These are phyloP conservation scores for Plasmodium vivax DNA, from an alignment of 169 alveolate genomes.

Conservation along the genomic window DNA sequence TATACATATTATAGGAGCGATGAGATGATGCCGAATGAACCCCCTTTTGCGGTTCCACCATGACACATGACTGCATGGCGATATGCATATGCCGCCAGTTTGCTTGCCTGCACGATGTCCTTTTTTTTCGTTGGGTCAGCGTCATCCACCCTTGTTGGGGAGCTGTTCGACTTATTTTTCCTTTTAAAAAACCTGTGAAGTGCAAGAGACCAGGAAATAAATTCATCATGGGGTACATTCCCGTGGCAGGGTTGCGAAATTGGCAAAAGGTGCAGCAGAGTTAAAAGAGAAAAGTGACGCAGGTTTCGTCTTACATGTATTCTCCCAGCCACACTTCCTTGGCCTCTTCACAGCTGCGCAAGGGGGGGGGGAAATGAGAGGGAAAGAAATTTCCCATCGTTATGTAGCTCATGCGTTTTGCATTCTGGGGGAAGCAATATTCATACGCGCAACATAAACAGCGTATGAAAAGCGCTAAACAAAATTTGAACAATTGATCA, in stretches of 20 bases:
- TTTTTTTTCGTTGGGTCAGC: slow-evolving; percentile 21
- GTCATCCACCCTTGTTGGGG: not conserved
- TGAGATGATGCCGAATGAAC: not conserved
- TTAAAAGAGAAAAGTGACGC: not conserved
- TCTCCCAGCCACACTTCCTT: slow-evolving; percentile 44
- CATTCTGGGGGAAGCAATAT: not conserved
- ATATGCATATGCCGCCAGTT: not conserved
- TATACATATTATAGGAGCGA: not conserved
- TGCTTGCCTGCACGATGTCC: slow-evolving; percentile 32
- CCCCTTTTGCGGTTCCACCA: not conserved
- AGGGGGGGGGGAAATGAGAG: not conserved
- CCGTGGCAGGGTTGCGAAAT: not conserved
- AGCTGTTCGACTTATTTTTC: slow-evolving; percentile 9
- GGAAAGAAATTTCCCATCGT: not conserved
- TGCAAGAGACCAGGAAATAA: not conserved
- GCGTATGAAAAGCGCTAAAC: not conserved
- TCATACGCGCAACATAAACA: not conserved
- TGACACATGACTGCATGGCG: not conserved
- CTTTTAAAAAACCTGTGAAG: slow-evolving; percentile 48
- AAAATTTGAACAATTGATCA: not conserved
- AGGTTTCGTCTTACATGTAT: slow-evolving; percentile 25
- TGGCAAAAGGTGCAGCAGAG: not conserved
- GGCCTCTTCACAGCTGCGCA: slow-evolving; percentile 66
- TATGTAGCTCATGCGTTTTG: not conserved
- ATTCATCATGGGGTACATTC: not conserved